These are phyloP conservation scores for Fermentozyma sake DNA, from an alignment of 1,139 yeast genomes.

Conservation along the genomic window DNA sequence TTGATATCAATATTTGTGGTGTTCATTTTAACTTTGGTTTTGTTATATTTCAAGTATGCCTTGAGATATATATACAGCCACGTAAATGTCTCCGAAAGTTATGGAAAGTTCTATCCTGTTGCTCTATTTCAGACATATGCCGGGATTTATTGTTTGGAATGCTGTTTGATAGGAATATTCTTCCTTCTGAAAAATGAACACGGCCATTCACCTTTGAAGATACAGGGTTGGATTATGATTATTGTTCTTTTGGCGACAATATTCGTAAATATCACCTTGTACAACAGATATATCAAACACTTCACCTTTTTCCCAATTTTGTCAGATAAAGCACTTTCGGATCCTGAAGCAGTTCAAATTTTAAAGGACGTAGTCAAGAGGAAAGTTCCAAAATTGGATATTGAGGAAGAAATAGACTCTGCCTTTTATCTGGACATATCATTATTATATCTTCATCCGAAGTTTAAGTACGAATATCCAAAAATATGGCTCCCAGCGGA, in stretches of 20 bases:
- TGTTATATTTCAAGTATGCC: constrained; percentile 66
- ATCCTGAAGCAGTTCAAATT: too few relatives aligned
- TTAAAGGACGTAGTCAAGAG: background rate
- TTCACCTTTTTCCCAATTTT: constrained; percentile 29
- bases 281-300: constrained; percentile 24
- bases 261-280: constrained; percentile 29
- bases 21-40: constrained; percentile 52
- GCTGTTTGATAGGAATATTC: constrained; percentile 72
- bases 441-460: constrained; percentile 12
- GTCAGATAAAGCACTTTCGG: constrained; percentile 6
- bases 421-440: constrained; percentile 9
- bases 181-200: constrained; percentile 49
- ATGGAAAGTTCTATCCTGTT: constrained; percentile 65
- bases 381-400: constrained; percentile 1
- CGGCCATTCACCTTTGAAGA: constrained; percentile 28
- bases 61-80: constrained; percentile 51
- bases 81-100: constrained; percentile 55
- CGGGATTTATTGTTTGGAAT: constrained; percentile 77
- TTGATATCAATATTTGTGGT: constrained; percentile 61
- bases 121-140: constrained; percentile 73
- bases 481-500: constrained; percentile 15
- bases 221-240: constrained; percentile 46
- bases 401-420: constrained; percentile 4
- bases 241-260: constrained; percentile 33
- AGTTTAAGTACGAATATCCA: constrained; percentile 12